A percentile compares a stretch with the other conserved stretches of the same genome.
phyloP scores from a whole-genome alignment of 768 basidiomycete species.

The Omphalotus guepiniiformis region DNA sequence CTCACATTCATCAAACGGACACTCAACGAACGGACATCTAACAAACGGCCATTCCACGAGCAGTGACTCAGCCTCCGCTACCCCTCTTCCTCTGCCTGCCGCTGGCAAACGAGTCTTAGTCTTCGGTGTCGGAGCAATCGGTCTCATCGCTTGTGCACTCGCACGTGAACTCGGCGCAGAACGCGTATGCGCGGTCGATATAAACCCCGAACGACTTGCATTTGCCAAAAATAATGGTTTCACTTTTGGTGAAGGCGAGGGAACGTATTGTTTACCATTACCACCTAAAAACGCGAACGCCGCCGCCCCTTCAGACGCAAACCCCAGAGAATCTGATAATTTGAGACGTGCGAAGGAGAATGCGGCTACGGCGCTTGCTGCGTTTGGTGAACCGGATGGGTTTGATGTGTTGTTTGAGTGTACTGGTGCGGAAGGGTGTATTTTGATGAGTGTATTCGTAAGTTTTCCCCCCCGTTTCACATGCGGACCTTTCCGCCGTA shows the following conservation, averaged over 20 bases:
- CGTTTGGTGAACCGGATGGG: conserved; percentile 65
- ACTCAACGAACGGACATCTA: conserved; percentile 8
- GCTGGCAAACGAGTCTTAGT: conserved; percentile 75
- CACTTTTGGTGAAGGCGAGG: conserved; percentile 46
- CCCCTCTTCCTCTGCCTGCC: conserved; percentile 16
- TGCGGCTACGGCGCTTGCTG: conserved; percentile 43
- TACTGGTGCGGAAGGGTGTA: conserved; percentile 88
- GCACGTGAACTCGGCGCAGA: conserved; percentile 69
- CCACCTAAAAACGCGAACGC: conserved; percentile 7
- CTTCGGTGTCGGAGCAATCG: conserved; percentile 91
- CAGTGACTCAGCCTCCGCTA: conserved; percentile 24
- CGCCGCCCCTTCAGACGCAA: conserved; percentile 38
- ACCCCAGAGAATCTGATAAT: conserved; percentile 45
- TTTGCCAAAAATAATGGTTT: conserved; percentile 72
- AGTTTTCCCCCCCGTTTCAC: conserved; percentile 29
- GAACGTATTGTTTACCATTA: conserved; percentile 56
- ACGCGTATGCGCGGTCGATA: conserved; percentile 75
- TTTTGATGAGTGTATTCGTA: conserved; percentile 88
- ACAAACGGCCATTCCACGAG: conserved; percentile 8
- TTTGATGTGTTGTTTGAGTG: conserved; percentile 95
- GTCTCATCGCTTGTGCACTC: conserved; percentile 82
- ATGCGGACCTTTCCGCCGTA: not conserved
- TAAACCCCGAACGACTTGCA: conserved; percentile 75
- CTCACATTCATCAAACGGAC: conserved; percentile 10
- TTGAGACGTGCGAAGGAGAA: conserved; percentile 59